Conservation (phyloP, 2,329 filamentous ascomycete genomes). For the Trichoderma koningii region DNA sequence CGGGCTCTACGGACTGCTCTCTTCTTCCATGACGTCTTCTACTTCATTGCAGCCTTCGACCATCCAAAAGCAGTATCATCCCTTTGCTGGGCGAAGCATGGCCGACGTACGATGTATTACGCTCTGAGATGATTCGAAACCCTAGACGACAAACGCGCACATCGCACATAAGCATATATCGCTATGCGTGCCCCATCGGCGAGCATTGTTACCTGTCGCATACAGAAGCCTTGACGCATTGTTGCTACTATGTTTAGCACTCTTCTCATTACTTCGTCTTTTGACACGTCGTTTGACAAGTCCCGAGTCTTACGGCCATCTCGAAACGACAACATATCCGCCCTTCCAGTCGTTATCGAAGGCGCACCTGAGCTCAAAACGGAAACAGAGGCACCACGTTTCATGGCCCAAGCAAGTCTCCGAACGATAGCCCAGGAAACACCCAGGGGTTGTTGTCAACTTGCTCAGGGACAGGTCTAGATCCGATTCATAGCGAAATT, state of each 20-base stretch:
- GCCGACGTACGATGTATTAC: background rate
- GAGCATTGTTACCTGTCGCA: background rate
- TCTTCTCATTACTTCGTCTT: background rate
- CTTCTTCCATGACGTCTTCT: background rate
- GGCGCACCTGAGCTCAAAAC: background rate
- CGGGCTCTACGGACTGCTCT: background rate
- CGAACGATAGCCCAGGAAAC: slow-evolving; percentile 4
- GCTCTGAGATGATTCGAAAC: background rate
- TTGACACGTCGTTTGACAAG: background rate
- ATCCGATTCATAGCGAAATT: slow-evolving; percentile 25
- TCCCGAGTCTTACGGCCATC: slow-evolving; percentile 1
- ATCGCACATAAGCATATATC: background rate
- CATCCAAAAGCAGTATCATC: background rate
- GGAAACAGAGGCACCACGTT: slow-evolving; percentile 21
- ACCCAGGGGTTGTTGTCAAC: background rate
- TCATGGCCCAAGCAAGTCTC: slow-evolving; percentile 4
- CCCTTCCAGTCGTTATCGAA: background rate
- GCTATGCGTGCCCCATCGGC: background rate
- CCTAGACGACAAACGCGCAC: background rate
- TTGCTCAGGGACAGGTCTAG: slow-evolving; percentile 24
- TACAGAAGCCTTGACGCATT: background rate
- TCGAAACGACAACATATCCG: slow-evolving; percentile 13
- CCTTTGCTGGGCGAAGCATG: background rate
- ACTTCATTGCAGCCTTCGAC: background rate
- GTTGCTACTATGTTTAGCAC: slow-evolving; percentile 1